Percentiles rank a stretch among this genome's conserved stretches.
Conservation (phyloP, 2,329 filamentous ascomycete species). For the Onygenales sp. region DNA sequence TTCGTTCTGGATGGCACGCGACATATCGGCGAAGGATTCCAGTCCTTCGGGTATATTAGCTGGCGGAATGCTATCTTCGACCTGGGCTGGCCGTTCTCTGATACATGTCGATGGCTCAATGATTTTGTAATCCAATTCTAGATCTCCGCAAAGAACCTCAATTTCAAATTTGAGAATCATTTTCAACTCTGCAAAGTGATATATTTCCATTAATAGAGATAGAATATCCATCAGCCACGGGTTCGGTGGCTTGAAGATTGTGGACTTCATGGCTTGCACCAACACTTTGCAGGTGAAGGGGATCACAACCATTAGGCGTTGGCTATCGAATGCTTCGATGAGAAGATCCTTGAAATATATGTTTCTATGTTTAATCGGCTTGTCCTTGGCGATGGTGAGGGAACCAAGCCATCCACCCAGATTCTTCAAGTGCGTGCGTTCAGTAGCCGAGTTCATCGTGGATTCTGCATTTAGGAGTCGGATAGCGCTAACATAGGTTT, state of each 20-base stretch:
- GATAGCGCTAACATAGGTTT: constrained; percentile 80
- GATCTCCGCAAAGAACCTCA: constrained; percentile 87
- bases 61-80: constrained; percentile 42
- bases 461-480: constrained; percentile 84
- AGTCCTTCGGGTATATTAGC: constrained; percentile 56
- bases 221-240: constrained; percentile 98
- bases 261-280: constrained; percentile 71
- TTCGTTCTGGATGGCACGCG: constrained; percentile 58
- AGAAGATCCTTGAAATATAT: constrained; percentile 95
- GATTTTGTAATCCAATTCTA: constrained; percentile 83
- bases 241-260: constrained; percentile 87
- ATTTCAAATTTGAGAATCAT: constrained; percentile 98
- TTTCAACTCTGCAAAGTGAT: constrained; percentile 86
- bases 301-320: constrained; percentile 83
- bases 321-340: constrained; percentile 86
- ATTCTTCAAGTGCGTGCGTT: constrained; percentile 84
- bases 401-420: constrained; percentile 89
- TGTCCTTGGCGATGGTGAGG: constrained; percentile 83
- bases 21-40: constrained; percentile 75
- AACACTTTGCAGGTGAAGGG: constrained; percentile 97
- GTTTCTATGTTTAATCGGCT: constrained; percentile 91
- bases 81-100: constrained; percentile 60
- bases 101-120: constrained; percentile 85
- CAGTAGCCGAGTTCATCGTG: constrained; percentile 73
- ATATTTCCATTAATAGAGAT: constrained; percentile 80